Evolutionary conservation across 2,329 filamentous ascomycete genomes (phyloP), one percentile per base, ranked within the genome.

Genomic region (Alternaria conjuncta): DNA sequence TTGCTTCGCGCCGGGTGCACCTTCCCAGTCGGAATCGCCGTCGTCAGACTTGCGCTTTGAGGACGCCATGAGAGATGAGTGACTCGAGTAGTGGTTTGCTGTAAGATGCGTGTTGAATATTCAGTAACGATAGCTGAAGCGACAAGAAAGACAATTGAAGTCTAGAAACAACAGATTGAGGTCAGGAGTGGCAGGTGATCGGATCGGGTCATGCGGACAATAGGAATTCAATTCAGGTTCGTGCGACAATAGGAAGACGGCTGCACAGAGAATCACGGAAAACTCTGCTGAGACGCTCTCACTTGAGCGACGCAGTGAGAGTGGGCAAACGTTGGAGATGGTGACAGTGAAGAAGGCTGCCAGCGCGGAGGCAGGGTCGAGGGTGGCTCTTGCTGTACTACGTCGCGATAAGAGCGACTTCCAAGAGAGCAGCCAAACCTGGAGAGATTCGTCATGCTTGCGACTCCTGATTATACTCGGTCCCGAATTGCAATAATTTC

Each of bases 261-360:
- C 5, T 10, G 1, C 3, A 11, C n/a, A 4, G 2, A 4, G 26
- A n/a, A 4, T 12, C n/a, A 18, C 15, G 26, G 21, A 21, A 8
- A n/a, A 26, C 18, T 12, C 25, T 57, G 12, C 8, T 10, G 44
- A 41, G 6, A 2, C 7, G 47, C 54, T 46, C 15, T 61, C 36
- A 45, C 46, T 21, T 41, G 26, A 5, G 23, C 15, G 30, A 6
- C 26, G 28, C 21, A 30, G 20, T 55, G 50, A 50, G 15, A 47
- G 23, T 32, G 23, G 23, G 15, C 20, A 56, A 51, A 21, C 18
- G 28, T 23, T 41, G 9, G 11, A 26, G 60, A 28, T 64, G 56
- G 23, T 69, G 58, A 46, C 59, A 49, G 56, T 59, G 55, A 67
- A 55, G 60, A 23, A 4, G 20, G 49, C 49, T 12, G 28, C 47